Conservation (phyloP, 805 yeast species). For the Schizosaccharomyces osmophilus region DNA sequence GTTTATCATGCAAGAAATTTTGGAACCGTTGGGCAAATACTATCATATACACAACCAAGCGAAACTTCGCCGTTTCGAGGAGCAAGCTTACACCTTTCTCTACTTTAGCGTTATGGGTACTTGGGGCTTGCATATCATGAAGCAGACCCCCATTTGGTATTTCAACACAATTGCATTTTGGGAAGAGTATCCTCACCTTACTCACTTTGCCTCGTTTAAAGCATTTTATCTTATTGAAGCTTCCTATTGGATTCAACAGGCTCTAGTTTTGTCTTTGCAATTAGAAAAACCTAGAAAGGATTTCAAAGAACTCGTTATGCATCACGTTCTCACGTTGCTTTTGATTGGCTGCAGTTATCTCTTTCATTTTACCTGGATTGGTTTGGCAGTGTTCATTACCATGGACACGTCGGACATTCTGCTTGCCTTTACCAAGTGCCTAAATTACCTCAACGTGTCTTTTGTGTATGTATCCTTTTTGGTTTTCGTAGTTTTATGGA, state of each 20-base stretch:
- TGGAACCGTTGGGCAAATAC: slow-evolving; percentile 42
- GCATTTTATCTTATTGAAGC: slow-evolving; percentile 76
- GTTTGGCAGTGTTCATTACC: slow-evolving; percentile 67
- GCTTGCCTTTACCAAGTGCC: slow-evolving; percentile 59
- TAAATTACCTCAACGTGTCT: slow-evolving; percentile 56
- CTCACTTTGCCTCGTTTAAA: slow-evolving; percentile 48
- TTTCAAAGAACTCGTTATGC: slow-evolving; percentile 70
- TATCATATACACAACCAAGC: slow-evolving; percentile 27
- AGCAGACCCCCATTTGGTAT: slow-evolving; percentile 60
- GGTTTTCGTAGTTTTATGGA: slow-evolving; percentile 52
- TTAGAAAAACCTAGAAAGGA: slow-evolving; percentile 91
- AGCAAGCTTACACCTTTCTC: slow-evolving; percentile 64
- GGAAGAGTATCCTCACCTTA: slow-evolving; percentile 55
- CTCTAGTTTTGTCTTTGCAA: slow-evolving; percentile 55
- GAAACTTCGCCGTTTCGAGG: slow-evolving; percentile 65
- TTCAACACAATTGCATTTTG: slow-evolving; percentile 71
- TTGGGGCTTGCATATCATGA: slow-evolving; percentile 73
- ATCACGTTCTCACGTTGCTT: slow-evolving; percentile 75
- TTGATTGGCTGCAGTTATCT: slow-evolving; percentile 70
- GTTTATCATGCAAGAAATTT: slow-evolving; percentile 59
- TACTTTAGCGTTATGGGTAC: slow-evolving; percentile 70
- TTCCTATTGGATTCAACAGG: slow-evolving; percentile 93
- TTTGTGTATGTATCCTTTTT: slow-evolving; percentile 40
- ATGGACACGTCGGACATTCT: slow-evolving; percentile 92
- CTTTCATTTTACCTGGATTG: slow-evolving; percentile 93